These are phyloP conservation scores for Geotrichum reessii DNA, from an alignment of 1,139 yeast genomes.

Conservation along the genomic window DNA sequence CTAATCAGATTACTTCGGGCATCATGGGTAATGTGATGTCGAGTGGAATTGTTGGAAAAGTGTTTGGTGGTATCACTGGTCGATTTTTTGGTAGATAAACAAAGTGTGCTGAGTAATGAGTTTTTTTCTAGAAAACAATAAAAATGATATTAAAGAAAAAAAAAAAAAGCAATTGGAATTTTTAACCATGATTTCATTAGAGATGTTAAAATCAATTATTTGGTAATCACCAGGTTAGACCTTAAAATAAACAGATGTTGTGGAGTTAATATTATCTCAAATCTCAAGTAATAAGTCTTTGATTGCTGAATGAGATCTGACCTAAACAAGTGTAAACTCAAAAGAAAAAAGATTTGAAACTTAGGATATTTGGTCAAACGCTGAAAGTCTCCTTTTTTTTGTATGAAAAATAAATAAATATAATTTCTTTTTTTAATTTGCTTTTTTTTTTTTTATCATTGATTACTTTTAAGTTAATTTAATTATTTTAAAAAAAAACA, in stretches of 20 bases:
- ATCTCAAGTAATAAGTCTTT: not conserved
- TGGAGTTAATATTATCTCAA: not conserved
- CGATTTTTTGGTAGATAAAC: conserved; percentile 13
- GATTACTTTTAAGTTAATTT: not conserved
- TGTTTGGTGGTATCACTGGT: conserved; percentile 21
- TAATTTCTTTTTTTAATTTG: too few relatives aligned
- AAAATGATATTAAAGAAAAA: not conserved
- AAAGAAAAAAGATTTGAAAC: too few relatives aligned
- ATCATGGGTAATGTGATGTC: conserved; percentile 36
- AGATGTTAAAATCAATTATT: too few relatives aligned
- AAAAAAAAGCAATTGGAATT: not conserved
- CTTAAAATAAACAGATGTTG: too few relatives aligned
- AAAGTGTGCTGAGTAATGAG: not conserved
- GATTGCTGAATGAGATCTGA: too few relatives aligned
- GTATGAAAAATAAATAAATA: too few relatives aligned
- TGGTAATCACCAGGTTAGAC: too few relatives aligned
- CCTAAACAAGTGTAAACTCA: too few relatives aligned
- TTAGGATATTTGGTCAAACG: too few relatives aligned
- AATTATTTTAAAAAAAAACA: not conserved
- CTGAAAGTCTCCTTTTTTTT: too few relatives aligned
- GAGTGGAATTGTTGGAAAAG: conserved; percentile 24
- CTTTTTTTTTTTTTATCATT: too few relatives aligned
- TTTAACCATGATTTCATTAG: too few relatives aligned
- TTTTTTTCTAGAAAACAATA: not conserved
- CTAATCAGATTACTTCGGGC: conserved; percentile 52